Conservation (phyloP, 176 grass and related monocot genomes). For the Pontederia crassipes region DNA sequence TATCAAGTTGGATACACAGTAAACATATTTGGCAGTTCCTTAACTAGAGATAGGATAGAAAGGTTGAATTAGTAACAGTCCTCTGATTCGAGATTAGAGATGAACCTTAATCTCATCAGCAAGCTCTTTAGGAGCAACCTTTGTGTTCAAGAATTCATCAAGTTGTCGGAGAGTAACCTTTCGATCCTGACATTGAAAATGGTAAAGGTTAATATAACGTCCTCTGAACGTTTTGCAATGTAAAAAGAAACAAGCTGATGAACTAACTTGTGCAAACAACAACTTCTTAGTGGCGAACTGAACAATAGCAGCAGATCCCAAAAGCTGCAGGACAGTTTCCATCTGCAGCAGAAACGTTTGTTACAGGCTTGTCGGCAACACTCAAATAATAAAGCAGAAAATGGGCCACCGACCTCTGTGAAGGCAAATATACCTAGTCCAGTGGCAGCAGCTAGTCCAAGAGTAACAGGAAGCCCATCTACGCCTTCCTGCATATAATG, state of each 20-base stretch:
- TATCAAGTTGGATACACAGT: too few species aligned
- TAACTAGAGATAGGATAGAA: not conserved
- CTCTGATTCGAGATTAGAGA: not conserved
- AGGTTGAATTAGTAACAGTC: not conserved
- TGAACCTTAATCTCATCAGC: conserved; percentile 92
- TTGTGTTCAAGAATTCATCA: conserved; percentile 30
- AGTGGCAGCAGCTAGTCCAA: conserved; percentile 80
- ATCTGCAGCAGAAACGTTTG: conserved; percentile 37
- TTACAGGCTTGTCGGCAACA: not conserved
- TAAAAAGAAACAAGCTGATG: not conserved
- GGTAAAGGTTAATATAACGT: conserved; percentile 9
- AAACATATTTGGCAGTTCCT: not conserved
- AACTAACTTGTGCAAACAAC: conserved; percentile 64
- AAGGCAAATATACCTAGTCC: conserved; percentile 74
- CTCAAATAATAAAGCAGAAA: not conserved
- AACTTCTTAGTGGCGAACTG: conserved; percentile 60
- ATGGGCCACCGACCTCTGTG: conserved; percentile 43
- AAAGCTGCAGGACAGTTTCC: conserved; percentile 87
- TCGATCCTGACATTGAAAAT: conserved; percentile 46
- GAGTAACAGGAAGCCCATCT: conserved; percentile 60
- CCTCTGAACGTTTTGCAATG: not conserved
- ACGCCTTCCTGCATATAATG: conserved; percentile 37
- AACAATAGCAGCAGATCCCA: conserved; percentile 83
- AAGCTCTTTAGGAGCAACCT: conserved; percentile 79
- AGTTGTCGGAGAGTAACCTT: conserved; percentile 73